A percentile compares a stretch with the other conserved stretches of the same genome.
Conservation (phyloP, 257 asterid species). For the Ligustrum vulgare region DNA sequence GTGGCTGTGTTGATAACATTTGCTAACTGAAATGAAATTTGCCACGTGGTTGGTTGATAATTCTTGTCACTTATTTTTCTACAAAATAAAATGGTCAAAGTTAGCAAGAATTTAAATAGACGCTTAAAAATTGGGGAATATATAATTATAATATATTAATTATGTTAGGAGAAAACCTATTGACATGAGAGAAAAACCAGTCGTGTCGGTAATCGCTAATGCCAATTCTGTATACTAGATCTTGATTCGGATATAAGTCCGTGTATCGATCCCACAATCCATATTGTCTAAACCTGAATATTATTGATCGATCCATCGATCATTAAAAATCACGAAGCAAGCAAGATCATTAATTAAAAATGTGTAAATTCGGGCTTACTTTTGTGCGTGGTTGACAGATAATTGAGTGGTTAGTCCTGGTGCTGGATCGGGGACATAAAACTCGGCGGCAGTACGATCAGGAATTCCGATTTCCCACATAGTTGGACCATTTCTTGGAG, state of each 20-base stretch:
- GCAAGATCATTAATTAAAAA: neutral
- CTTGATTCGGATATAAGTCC: constrained; percentile 45
- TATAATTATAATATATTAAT: too few species aligned
- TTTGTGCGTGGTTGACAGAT: constrained; percentile 35
- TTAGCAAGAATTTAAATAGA: neutral
- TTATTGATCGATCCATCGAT: neutral
- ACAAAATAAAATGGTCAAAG: neutral
- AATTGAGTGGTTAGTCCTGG: constrained; percentile 38
- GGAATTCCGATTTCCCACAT: constrained; percentile 70
- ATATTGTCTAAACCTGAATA: constrained; percentile 53
- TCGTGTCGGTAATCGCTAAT: constrained; percentile 38
- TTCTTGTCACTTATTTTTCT: neutral
- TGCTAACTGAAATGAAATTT: constrained; percentile 23
- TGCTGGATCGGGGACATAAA: constrained; percentile 51
- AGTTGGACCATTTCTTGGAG: constrained; percentile 62
- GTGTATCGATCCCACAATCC: constrained; percentile 58
- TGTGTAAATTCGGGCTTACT: constrained; percentile 22
- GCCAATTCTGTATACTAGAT: constrained; percentile 47
- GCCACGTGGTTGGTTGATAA: constrained; percentile 32
- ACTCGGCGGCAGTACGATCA: constrained; percentile 63
- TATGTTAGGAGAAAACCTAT: constrained; percentile 33
- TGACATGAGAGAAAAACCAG: constrained; percentile 64
- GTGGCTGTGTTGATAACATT: neutral
- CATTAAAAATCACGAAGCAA: neutral
- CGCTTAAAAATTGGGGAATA: too few species aligned